Evolutionary conservation across 2,329 filamentous ascomycete species (phyloP), one percentile per base, ranked within the genome.

Genomic region (Colletotrichum lentis): DNA sequence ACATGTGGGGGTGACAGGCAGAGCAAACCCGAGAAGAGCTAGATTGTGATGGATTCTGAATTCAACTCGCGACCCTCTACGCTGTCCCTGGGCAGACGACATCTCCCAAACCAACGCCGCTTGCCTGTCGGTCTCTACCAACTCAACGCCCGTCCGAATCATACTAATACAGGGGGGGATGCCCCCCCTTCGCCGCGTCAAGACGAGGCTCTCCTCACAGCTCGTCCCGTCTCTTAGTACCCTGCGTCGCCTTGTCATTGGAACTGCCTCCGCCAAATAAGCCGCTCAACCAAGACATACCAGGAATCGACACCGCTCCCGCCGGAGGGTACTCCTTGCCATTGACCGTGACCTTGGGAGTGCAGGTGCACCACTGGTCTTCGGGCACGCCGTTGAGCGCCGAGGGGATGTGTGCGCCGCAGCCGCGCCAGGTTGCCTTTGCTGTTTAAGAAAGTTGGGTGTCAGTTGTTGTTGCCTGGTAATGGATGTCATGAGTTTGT

Each of bases 381-480:
- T 84, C 79, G 37, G 81, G 76, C 4, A 84, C 76, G 64, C 78
- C 77, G 39, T 76, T 71, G 52, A 85, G 78, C n/a, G 82, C 83
- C 16, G 77, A 73, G 10, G 80, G 77, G 66, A 85, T 79, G 72
- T 85, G 83, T 63, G 70, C 77, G 57, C 83, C 83, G 76, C 83
- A 85, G 69, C 83, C 83, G 69, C 82, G 80, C 83, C 83, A 85
- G 31, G 82, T 74, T 71, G 80, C 78, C 74, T 83, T 84, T 35
- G 80, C 83, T 85, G 65, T 71, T n/a, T 18, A 7, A 35, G 12
- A 3, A 11, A 16, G 18, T 27, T 20, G 35, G 44, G 5, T 18
- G 27, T 20, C 22, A 49, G 41, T 49, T 7, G 22, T 24, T 46
- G 14, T 14, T 27, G 31, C 35, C 46, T 14, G 18, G 20, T 3